Percentiles rank a stretch among this genome's conserved stretches.
Conservation (phyloP, 805 yeast genomes). For the Wickerhamiella nectarea region DNA sequence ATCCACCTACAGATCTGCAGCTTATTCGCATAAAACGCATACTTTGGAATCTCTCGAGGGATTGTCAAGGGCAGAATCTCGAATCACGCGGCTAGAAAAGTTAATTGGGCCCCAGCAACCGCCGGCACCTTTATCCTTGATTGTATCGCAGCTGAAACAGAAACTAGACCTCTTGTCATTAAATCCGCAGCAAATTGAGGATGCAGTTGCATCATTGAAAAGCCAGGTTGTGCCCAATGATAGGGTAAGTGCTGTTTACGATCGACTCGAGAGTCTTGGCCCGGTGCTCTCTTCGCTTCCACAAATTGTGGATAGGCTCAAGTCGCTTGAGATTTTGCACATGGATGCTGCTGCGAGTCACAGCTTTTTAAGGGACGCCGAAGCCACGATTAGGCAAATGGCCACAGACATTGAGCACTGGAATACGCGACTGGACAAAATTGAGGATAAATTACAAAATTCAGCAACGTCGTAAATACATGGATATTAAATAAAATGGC, state of each 20-base stretch:
- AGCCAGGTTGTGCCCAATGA: constrained; percentile 1
- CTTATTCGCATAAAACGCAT: neutral
- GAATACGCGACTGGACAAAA: constrained; percentile 4
- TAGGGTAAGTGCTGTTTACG: constrained; percentile 1
- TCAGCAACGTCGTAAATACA: neutral
- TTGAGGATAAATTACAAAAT: constrained; percentile 2
- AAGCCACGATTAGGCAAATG: constrained; percentile 4
- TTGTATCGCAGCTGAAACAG: neutral
- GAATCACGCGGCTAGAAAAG: constrained; percentile 4
- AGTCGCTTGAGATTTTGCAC: constrained; percentile 5
- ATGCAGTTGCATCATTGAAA: neutral
- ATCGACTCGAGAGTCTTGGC: constrained; percentile 4
- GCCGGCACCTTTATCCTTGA: neutral
- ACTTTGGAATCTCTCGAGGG: neutral
- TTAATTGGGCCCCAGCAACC: constrained; percentile 1
- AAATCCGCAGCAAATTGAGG: constrained; percentile 2
- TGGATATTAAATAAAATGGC: neutral
- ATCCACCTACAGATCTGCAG: neutral
- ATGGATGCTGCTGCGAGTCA: constrained; percentile 3
- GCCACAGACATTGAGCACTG: constrained; percentile 5
- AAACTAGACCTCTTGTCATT: constrained; percentile 4
- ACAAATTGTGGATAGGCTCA: neutral
- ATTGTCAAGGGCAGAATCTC: neutral
- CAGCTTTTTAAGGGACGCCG: constrained; percentile 5
- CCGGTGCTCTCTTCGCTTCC: constrained; percentile 8